A percentile compares a stretch with the other conserved stretches of the same genome.
phyloP scores from a whole-genome alignment of 352 stramenopile genomes.

The Pythium diclinum region DNA sequence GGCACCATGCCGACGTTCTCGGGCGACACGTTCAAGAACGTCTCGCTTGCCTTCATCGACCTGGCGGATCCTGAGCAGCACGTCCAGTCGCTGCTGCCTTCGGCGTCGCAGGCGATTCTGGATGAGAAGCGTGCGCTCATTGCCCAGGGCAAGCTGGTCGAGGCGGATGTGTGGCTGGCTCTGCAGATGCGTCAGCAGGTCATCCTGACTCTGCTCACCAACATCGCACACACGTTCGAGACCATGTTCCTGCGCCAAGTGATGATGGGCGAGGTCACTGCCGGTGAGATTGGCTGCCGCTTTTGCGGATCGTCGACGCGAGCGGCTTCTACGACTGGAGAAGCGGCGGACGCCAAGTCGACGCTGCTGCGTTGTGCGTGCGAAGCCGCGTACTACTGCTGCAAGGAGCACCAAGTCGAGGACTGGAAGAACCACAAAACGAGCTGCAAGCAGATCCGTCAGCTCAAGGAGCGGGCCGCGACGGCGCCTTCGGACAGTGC shows the following conservation, averaged over 20 bases:
- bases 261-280: conserved; percentile 62
- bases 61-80: conserved; percentile 66
- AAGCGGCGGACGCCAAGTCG: conserved; percentile 13
- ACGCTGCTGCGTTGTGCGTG: conserved; percentile 68
- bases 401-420: conserved; percentile 78
- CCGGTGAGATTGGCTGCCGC: conserved; percentile 62
- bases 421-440: conserved; percentile 82
- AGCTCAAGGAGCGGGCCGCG: conserved; percentile 19
- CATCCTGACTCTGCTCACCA: conserved; percentile 75
- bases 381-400: conserved; percentile 78
- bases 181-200: conserved; percentile 86
- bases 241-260: conserved; percentile 75
- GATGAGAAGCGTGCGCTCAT: conserved; percentile 68
- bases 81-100: conserved; percentile 74
- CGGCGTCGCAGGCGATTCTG: conserved; percentile 48
- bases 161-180: conserved; percentile 82
- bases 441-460: conserved; percentile 69
- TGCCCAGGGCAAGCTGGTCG: conserved; percentile 67
- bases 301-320: conserved; percentile 56
- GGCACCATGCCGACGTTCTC: conserved; percentile 85
- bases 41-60: conserved; percentile 79
- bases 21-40: conserved; percentile 71
- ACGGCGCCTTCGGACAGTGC: conserved; percentile 1
- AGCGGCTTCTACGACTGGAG: conserved; percentile 7
- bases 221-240: conserved; percentile 82